Percentiles rank a stretch among this genome's conserved stretches.
phyloP scores from a whole-genome alignment of 2,329 filamentous ascomycete species.

The Aspergillus bombycis region DNA sequence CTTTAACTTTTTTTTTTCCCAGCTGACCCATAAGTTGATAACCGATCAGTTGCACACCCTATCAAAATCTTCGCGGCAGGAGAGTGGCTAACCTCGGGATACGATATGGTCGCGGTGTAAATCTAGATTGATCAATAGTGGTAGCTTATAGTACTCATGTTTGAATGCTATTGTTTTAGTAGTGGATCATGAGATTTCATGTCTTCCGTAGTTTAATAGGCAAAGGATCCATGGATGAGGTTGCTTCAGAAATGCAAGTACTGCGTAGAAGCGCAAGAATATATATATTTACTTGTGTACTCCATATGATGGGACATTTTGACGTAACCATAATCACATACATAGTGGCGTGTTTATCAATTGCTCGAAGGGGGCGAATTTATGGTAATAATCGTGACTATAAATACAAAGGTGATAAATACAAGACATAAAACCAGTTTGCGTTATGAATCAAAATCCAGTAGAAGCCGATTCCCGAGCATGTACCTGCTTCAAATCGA shows the following conservation, averaged over 20 bases:
- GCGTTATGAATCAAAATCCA: neutral
- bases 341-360: neutral
- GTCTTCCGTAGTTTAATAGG: neutral
- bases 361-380: neutral
- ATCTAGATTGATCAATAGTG: neutral
- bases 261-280: neutral
- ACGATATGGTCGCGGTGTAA: too few relatives aligned
- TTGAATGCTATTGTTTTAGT: neutral
- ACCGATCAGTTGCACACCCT: conserved; percentile 1
- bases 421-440: neutral
- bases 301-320: neutral
- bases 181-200: neutral
- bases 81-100: neutral
- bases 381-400: neutral
- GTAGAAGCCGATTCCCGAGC: neutral
- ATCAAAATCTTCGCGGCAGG: neutral
- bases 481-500: neutral
- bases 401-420: neutral
- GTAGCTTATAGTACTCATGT: neutral
- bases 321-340: neutral
- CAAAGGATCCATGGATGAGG: neutral
- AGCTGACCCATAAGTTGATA: neutral
- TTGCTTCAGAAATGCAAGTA: neutral
- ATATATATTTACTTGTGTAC: neutral
- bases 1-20: neutral